phyloP scores from a whole-genome alignment of 225 moss, liverwort and hornwort species.

The Climacium dendroides region DNA sequence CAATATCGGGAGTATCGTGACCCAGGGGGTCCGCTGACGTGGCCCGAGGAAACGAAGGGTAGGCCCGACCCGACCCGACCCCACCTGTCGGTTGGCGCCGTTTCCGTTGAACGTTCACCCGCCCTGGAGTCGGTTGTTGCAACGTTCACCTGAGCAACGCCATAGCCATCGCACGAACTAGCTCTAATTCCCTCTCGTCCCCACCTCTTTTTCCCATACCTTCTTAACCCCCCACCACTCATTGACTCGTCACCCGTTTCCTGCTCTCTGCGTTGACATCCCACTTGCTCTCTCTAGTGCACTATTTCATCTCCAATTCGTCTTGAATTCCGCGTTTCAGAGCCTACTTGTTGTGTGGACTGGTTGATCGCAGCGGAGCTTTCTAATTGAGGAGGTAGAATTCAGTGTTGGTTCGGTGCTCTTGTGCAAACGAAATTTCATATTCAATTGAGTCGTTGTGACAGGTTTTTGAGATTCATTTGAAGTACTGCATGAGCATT shows the following conservation, averaged over 20 bases:
- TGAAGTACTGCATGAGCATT: not conserved
- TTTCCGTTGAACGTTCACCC: constrained; percentile 54
- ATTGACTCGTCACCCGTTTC: rapidly evolving
- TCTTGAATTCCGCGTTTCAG: not conserved
- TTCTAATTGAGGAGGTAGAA: not conserved
- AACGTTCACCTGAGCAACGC: constrained; percentile 25
- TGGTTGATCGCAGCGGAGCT: not conserved
- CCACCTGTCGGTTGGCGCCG: not conserved
- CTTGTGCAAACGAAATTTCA: not conserved
- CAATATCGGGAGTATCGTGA: not conserved
- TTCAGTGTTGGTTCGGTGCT: no score
- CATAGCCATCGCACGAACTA: not conserved
- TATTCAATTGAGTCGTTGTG: not conserved
- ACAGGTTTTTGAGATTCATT: no score
- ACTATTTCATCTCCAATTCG: not conserved
- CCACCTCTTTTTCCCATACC: not conserved
- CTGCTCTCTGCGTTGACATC: not conserved
- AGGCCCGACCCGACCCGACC: not conserved
- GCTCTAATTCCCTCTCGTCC: not conserved
- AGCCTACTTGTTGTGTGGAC: not conserved
- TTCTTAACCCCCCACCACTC: not conserved
- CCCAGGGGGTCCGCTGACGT: not conserved
- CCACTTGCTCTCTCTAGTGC: not conserved
- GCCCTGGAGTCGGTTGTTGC: not conserved
- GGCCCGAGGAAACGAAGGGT: not conserved